Evolutionary conservation across 75 land plant species (phyloP).

Genomic region (Picea sitchensis): DNA sequence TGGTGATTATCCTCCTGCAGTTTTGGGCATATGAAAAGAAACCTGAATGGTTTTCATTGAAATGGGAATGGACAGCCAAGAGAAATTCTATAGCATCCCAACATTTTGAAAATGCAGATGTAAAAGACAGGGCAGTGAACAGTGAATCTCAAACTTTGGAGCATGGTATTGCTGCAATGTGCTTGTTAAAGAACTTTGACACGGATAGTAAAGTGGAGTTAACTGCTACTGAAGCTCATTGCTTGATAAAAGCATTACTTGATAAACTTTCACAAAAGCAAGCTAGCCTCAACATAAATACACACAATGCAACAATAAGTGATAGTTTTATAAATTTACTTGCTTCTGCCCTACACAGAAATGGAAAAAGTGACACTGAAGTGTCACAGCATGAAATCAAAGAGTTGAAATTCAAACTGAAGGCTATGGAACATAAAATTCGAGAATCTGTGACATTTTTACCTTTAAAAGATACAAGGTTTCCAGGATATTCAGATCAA

Average conservation of each 20-base stretch:
- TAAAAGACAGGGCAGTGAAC: not conserved
- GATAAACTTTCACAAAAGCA: not conserved
- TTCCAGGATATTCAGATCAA: conserved; percentile 18
- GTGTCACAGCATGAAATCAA: not conserved
- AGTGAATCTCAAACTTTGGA: not conserved
- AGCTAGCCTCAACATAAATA: not conserved
- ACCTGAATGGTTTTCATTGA: conserved; percentile 1
- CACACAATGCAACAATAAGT: not conserved
- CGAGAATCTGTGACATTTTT: conserved; percentile 9
- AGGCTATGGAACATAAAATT: not conserved
- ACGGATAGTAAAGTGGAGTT: not conserved
- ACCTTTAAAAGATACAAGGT: conserved; percentile 51
- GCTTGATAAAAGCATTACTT: conserved; percentile 5
- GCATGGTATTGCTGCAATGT: not conserved
- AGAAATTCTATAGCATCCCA: not conserved
- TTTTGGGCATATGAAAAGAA: conserved; percentile 8
- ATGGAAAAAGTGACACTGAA: not conserved
- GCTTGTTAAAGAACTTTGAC: not conserved
- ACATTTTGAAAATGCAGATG: not conserved
- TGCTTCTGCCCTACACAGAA: not conserved
- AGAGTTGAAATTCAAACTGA: conserved; percentile 4
- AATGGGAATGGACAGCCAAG: not conserved
- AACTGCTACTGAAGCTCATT: not conserved
- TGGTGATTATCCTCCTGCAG: not conserved
- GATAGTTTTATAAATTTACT: not conserved